Evolutionary conservation across 331 rosid genomes (phyloP), one percentile per base, ranked within the genome.

Genomic region (Ulmus americana): DNA sequence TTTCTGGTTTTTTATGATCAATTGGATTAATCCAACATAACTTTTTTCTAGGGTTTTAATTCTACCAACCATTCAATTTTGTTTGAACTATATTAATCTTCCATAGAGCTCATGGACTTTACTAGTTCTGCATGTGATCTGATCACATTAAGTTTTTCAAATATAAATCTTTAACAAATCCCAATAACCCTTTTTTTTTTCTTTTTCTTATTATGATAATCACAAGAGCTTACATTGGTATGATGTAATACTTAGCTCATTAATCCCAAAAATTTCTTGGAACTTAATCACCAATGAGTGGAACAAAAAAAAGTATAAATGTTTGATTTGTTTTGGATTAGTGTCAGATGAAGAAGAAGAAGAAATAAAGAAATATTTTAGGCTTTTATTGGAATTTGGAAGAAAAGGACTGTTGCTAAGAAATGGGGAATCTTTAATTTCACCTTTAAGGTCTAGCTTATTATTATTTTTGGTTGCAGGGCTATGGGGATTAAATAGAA

Each of bases 391-490:
- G 75, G 73, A 16, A 74, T 60, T 74, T 70, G 83, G 65, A 55
- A 52, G 77, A 56, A 71, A 83, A 64, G 71, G 90, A 83, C 79
- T 81, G 80, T 79, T 77, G 85, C 76, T 75, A 79, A 59, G 78
- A 76, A 86, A 76, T 59, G 78, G 63, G 78, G 79, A 74, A 79
- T 80, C 84, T 74, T 74, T 66, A 70, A 68, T 83, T 76, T 83
- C 85, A 79, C 82, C 70, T 50, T 72, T 78, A 69, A 72, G 82
- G 75, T 74, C 50, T 55, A 68, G 61, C 76, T 68, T 74, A 64
- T 79, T 70, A 73, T 59, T 73, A 28, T 55, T 69, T 67, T 77
- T 55, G 61, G 66, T 75, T 60, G 46, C 69, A 68, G 78, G 62
- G 64, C 9, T 70, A 62, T 67, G 65, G 79, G 35, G 73, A 70